Conservation (phyloP, 2,329 filamentous ascomycete species). For the Trichoderma aggressivum region DNA sequence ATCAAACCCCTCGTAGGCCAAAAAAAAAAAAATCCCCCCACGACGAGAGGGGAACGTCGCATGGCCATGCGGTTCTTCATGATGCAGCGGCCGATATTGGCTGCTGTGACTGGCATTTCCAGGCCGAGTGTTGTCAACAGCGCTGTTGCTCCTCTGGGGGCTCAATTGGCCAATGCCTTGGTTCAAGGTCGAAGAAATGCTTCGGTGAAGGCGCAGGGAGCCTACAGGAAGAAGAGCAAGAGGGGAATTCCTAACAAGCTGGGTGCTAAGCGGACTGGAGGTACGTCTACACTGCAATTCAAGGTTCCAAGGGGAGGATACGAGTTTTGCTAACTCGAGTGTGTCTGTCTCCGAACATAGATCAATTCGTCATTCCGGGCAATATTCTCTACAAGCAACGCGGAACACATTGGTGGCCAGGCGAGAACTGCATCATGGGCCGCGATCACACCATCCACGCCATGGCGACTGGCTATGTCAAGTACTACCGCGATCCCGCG, state of each 20-base stretch:
- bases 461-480: conserved; percentile 81
- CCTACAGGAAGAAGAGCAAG: conserved; percentile 62
- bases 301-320: not conserved
- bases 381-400: conserved; percentile 98
- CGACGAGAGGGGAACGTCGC: not conserved
- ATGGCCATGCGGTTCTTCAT: conserved; percentile 45
- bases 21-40: not conserved
- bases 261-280: conserved; percentile 89
- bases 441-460: conserved; percentile 96
- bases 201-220: conserved; percentile 62
- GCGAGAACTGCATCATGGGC: conserved; percentile 92
- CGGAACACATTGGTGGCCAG: conserved; percentile 89
- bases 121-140: conserved; percentile 24
- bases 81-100: conserved; percentile 45
- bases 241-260: conserved; percentile 73
- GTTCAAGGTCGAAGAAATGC: conserved; percentile 53
- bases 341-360: conserved; percentile 40
- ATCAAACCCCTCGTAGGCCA: conserved; percentile 13
- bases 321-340: not conserved
- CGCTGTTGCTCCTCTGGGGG: conserved; percentile 24
- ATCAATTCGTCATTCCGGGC: conserved; percentile 89
- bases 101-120: conserved; percentile 33
- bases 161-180: conserved; percentile 38
- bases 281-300: conserved; percentile 44
- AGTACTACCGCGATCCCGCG: conserved; percentile 88